Evolutionary conservation across 108 stramenopile species (phyloP), one percentile per base, ranked within the genome.

Genomic region (Epipyxis sp.): DNA sequence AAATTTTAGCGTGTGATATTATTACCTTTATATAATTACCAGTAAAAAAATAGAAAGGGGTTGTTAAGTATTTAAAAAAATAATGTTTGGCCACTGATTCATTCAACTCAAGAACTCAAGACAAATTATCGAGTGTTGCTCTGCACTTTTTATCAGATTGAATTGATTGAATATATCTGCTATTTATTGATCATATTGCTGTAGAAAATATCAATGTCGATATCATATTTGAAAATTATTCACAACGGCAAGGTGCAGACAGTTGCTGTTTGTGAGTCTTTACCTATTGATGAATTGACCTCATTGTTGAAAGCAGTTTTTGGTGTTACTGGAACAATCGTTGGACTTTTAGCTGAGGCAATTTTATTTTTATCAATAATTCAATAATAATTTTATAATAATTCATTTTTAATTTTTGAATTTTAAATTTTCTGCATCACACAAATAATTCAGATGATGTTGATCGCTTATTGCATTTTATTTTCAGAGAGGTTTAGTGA

Each of bases 241-340:
- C 61, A 65, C 61, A 65, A 65, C 34, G 61, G 61, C 6, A 3
- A 65, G 34, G 34, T 25, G 6, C 34, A 35, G 6, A 74, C 71
- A 6, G 71, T 74, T 29, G 71, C 71, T 35, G 25, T 74, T 10
- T 30, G 10, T 74, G 46, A 46, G 43, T 37, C 42, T 6, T 6
- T 74, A 10, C n/a, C n/a, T 10, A 42, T 42, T 6, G 71, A 74
- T 30, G 71, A 74, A 74, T 27, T 74, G 3, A 74, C 71, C 10
- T 10, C 44, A 74, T 54, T 74, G 25, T 74, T 74, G 25, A 46
- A 57, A 32, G 43, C 71, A 27, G 34, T 74, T 29, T 74, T 74
- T 54, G 46, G 46, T 6, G 34, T 74, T 54, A 27, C 50, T 74
- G 13, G 34, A 13, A 20, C 16, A 10, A 74, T 74, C 43, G 71